A percentile compares a stretch with the other conserved stretches of the same genome.
Conservation (phyloP, 768 basidiomycete genomes). For the Porphyrellus cyaneotinctus region DNA sequence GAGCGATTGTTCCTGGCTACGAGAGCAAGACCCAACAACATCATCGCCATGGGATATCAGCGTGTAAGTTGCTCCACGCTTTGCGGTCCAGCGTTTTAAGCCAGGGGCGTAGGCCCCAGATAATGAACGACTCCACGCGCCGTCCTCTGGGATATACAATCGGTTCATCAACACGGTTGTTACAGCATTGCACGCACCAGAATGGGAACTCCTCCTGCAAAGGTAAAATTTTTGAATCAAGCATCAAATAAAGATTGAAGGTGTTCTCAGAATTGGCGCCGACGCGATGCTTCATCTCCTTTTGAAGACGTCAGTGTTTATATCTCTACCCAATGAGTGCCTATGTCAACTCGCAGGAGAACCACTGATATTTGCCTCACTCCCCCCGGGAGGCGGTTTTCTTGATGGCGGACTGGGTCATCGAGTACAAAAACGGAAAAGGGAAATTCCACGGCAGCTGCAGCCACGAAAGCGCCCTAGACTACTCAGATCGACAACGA, state of each 20-base stretch:
- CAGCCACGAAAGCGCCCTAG: slow-evolving; percentile 29
- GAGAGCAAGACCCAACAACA: slow-evolving; percentile 43
- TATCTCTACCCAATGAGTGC: slow-evolving; percentile 78
- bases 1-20: slow-evolving; percentile 43
- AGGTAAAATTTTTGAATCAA: slow-evolving; percentile 39
- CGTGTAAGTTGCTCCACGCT: slow-evolving; percentile 36
- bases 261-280: slow-evolving; percentile 60
- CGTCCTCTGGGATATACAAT: slow-evolving; percentile 48
- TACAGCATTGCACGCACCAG: slow-evolving; percentile 55
- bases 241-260: background rate
- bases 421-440: slow-evolving; percentile 22
- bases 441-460: slow-evolving; percentile 9
- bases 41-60: slow-evolving; percentile 65
- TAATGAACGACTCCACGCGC: slow-evolving; percentile 37
- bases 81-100: background rate
- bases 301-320: slow-evolving; percentile 67
- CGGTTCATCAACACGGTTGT: slow-evolving; percentile 72
- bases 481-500: slow-evolving; percentile 2
- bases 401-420: slow-evolving; percentile 6
- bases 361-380: slow-evolving; percentile 49
- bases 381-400: slow-evolving; percentile 16
- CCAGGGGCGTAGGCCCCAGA: slow-evolving; percentile 17
- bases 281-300: slow-evolving; percentile 77
- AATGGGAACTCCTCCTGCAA: slow-evolving; percentile 63
- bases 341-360: slow-evolving; percentile 79